A percentile compares a stretch with the other conserved stretches of the same genome.
Evolutionary conservation across 1,284 basidiomycete species (phyloP).

Genomic region (Heterobasidion annosum): DNA sequence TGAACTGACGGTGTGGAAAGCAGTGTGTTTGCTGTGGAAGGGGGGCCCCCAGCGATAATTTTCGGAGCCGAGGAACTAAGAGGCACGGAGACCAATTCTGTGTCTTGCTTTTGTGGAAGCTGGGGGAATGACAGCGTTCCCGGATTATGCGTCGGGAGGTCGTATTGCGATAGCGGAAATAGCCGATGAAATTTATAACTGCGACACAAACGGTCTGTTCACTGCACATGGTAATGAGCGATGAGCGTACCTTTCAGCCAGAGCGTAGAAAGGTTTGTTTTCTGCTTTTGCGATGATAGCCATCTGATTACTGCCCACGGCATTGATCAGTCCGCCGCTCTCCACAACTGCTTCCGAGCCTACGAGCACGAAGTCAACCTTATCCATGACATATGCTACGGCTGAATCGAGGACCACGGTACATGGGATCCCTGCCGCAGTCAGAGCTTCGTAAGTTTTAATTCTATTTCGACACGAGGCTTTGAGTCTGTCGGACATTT

Average conservation of each 20-base stretch:
- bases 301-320: conserved; percentile 92
- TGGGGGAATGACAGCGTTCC: conserved; percentile 59
- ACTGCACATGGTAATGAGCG: neutral
- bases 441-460: conserved; percentile 81
- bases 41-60: conserved; percentile 5
- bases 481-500: neutral
- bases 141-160: conserved; percentile 80
- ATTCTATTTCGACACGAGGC: conserved; percentile 39
- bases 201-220: conserved; percentile 1
- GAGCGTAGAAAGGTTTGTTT: conserved; percentile 94
- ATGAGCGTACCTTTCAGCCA: conserved; percentile 76
- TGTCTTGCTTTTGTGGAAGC: conserved; percentile 19
- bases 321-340: conserved; percentile 83
- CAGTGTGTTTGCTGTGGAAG: conserved; percentile 1
- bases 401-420: conserved; percentile 94
- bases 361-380: conserved; percentile 86
- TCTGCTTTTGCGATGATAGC: conserved; percentile 93
- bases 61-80: conserved; percentile 4
- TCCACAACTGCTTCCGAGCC: conserved; percentile 98
- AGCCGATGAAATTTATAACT: conserved; percentile 97
- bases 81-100: conserved; percentile 12
- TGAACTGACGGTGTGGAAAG: conserved; percentile 10
- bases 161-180: conserved; percentile 95
- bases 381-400: conserved; percentile 95
- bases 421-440: conserved; percentile 85